A percentile compares a stretch with the other conserved stretches of the same genome.
phyloP scores from a whole-genome alignment of 2,329 filamentous ascomycete genomes.

The Beauveria rudraprayagi region DNA sequence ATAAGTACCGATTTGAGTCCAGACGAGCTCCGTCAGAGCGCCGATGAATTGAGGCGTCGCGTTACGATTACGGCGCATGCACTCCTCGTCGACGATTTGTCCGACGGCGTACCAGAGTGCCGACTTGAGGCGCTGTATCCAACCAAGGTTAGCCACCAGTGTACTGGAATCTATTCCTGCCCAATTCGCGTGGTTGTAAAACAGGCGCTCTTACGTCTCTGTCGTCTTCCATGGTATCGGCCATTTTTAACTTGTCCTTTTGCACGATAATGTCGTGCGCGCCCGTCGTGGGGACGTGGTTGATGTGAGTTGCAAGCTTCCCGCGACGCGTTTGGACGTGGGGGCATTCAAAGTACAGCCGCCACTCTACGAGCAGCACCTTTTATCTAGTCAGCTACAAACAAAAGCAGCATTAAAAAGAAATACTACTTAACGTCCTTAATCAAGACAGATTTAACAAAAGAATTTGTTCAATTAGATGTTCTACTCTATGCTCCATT shows the following conservation, averaged over 20 bases:
- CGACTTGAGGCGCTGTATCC: constrained; percentile 64
- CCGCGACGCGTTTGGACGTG: constrained; percentile 3
- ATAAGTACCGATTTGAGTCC: constrained; percentile 67
- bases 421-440: no score
- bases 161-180: background rate
- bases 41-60: constrained; percentile 89
- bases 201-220: constrained; percentile 23
- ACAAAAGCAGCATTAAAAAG: no score
- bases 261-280: background rate
- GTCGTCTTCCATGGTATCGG: constrained; percentile 26
- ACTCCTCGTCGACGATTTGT: constrained; percentile 83
- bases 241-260: constrained; percentile 20
- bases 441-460: no score
- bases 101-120: constrained; percentile 79
- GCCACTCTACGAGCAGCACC: background rate
- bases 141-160: background rate
- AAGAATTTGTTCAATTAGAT: background rate
- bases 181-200: background rate
- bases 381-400: background rate
- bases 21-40: constrained; percentile 77
- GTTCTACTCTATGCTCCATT: background rate
- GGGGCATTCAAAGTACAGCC: background rate
- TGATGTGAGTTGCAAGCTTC: background rate
- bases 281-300: background rate
- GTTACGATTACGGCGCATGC: constrained; percentile 54